phyloP scores from a whole-genome alignment of 169 alveolate species.

The Plasmodium yoelii region DNA sequence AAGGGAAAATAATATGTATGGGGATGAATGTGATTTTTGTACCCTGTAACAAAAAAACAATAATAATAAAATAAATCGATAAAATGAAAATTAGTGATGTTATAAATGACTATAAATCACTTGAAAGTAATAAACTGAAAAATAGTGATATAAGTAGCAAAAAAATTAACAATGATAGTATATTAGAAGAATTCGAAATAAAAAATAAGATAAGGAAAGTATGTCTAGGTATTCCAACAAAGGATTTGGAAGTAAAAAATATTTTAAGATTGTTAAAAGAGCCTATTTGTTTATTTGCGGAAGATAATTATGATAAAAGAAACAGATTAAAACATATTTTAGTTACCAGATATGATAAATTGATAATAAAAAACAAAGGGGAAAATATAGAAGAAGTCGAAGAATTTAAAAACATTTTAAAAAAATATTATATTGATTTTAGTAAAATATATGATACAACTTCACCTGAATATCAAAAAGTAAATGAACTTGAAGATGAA shows the following conservation, averaged over 20 bases:
- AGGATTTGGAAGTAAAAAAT: slow-evolving; percentile 79
- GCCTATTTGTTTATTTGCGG: slow-evolving; percentile 87
- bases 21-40: no score
- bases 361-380: slow-evolving; percentile 70
- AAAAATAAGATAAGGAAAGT: slow-evolving; percentile 82
- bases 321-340: slow-evolving; percentile 82
- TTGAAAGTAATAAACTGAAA: slow-evolving; percentile 56
- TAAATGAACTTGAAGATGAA: slow-evolving; percentile 66
- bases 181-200: slow-evolving; percentile 83
- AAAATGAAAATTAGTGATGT: slow-evolving; percentile 70
- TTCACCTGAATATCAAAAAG: slow-evolving; percentile 75
- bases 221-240: slow-evolving; percentile 83
- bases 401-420: slow-evolving; percentile 81
- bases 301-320: slow-evolving; percentile 85
- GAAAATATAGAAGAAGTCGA: slow-evolving; percentile 82
- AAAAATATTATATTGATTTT: slow-evolving; percentile 83
- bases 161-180: slow-evolving; percentile 66
- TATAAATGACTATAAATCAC: slow-evolving; percentile 33
- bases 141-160: slow-evolving; percentile 63
- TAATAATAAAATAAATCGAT: not conserved
- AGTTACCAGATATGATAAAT: slow-evolving; percentile 81
- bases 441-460: slow-evolving; percentile 79
- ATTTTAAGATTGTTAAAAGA: slow-evolving; percentile 83
- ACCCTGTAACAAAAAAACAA: no score
- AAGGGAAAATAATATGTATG: not conserved